phyloP scores from a whole-genome alignment of 2,329 filamentous ascomycete genomes.

The Cordyceps pruinosa region DNA sequence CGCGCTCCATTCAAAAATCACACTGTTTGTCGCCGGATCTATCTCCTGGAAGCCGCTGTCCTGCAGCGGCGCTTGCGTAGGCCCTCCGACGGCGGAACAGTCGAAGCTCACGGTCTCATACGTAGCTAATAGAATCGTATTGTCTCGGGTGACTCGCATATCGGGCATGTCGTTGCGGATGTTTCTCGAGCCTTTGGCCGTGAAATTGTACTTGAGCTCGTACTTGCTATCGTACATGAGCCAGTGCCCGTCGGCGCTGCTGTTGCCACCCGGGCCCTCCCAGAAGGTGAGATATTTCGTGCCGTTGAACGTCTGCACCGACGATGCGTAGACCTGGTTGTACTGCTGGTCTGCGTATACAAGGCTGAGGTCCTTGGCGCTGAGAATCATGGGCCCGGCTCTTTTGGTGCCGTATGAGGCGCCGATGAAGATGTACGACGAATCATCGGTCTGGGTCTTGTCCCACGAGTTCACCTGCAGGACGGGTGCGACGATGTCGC shows the following conservation, averaged over 20 bases:
- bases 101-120: slow-evolving; percentile 30
- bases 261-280: slow-evolving; percentile 22
- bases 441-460: slow-evolving; percentile 19
- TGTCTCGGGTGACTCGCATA: slow-evolving; percentile 33
- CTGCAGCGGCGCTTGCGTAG: slow-evolving; percentile 23
- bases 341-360: slow-evolving; percentile 31
- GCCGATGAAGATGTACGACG: slow-evolving; percentile 28
- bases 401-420: slow-evolving; percentile 18
- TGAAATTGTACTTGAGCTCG: slow-evolving; percentile 31
- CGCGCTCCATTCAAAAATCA: slow-evolving; percentile 32
- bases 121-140: slow-evolving; percentile 35
- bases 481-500: slow-evolving; percentile 26
- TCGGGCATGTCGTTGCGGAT: slow-evolving; percentile 35
- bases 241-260: slow-evolving; percentile 24
- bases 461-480: slow-evolving; percentile 29
- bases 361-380: slow-evolving; percentile 28
- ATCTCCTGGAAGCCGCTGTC: slow-evolving; percentile 35
- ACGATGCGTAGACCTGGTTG: slow-evolving; percentile 20
- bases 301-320: slow-evolving; percentile 26
- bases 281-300: slow-evolving; percentile 30
- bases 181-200: slow-evolving; percentile 27
- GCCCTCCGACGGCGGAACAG: slow-evolving; percentile 25
- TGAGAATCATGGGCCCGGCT: slow-evolving; percentile 29
- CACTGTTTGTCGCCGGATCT: slow-evolving; percentile 28
- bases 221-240: slow-evolving; percentile 29